Evolutionary conservation across 768 basidiomycete genomes (phyloP).

Genomic region (Boletus speciosus): DNA sequence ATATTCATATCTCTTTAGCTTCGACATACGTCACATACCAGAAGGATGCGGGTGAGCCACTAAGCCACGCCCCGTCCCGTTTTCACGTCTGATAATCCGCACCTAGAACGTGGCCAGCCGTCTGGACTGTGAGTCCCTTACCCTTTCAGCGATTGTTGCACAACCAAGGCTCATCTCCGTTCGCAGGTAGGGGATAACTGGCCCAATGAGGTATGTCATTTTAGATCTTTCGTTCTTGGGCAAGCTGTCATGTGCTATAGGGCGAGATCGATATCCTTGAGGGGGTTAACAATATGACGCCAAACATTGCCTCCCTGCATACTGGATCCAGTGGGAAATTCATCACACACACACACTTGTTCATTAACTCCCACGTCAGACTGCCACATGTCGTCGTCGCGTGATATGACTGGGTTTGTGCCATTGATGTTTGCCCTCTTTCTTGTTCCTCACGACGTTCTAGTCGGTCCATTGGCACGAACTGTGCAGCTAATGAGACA

Average conservation of each 20-base stretch:
- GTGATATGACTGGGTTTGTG: conserved; percentile 21
- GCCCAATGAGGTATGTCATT: conserved; percentile 12
- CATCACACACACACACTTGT: not conserved
- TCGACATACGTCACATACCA: conserved; percentile 32
- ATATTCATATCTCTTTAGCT: conserved; percentile 7
- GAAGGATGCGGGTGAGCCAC: conserved; percentile 29
- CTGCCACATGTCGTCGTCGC: conserved; percentile 17
- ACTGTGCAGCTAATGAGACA: conserved; percentile 24
- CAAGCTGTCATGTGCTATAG: conserved; percentile 1
- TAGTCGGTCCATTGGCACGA: conserved; percentile 7
- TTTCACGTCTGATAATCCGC: not conserved
- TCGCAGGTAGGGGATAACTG: conserved; percentile 17
- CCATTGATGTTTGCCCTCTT: not conserved
- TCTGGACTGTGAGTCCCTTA: conserved; percentile 17
- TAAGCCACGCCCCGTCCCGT: not conserved
- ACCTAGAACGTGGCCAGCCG: conserved; percentile 27
- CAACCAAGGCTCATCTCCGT: too few species aligned
- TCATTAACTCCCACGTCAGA: conserved; percentile 9
- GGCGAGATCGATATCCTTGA: conserved; percentile 51
- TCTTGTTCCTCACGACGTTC: conserved; percentile 1
- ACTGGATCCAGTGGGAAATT: conserved; percentile 24
- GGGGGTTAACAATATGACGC: conserved; percentile 39
- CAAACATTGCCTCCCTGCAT: conserved; percentile 34
- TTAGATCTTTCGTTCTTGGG: not conserved
- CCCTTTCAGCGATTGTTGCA: not conserved